Conservation (phyloP, 805 yeast species). For the Maudiozyma bulderi region DNA sequence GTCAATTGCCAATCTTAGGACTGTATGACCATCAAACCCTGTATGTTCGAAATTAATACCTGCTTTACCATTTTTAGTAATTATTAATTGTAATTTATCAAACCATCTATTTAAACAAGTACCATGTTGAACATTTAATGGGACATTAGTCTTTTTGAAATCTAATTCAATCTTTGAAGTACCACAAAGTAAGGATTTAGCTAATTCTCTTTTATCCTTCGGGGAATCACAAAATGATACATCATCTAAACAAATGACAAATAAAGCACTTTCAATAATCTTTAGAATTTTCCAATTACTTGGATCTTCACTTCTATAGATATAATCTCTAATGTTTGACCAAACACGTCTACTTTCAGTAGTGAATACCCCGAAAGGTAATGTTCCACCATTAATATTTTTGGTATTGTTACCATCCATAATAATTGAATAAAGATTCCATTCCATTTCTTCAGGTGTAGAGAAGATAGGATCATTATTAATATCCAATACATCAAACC, state of each 20-base stretch:
- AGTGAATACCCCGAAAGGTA: slow-evolving; percentile 81
- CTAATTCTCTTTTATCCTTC: slow-evolving; percentile 51
- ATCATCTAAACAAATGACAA: slow-evolving; percentile 77
- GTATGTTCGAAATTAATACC: slow-evolving; percentile 92
- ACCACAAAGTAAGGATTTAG: slow-evolving; percentile 85
- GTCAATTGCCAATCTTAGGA: slow-evolving; percentile 76
- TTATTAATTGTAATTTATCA: slow-evolving; percentile 80
- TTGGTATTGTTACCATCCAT: slow-evolving; percentile 45
- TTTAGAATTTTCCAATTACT: slow-evolving; percentile 62
- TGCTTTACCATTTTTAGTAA: slow-evolving; percentile 82
- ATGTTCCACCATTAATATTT: neutral
- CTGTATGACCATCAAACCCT: slow-evolving; percentile 94
- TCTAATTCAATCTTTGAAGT: slow-evolving; percentile 57
- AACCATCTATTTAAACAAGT: slow-evolving; percentile 94
- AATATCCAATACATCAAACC: slow-evolving; percentile 85
- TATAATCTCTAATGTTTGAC: slow-evolving; percentile 60
- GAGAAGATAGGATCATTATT: slow-evolving; percentile 56
- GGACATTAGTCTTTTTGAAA: slow-evolving; percentile 9
- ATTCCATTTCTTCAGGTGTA: slow-evolving; percentile 62
- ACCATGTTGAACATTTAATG: slow-evolving; percentile 74
- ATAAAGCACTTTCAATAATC: slow-evolving; percentile 72
- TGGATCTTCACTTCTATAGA: slow-evolving; percentile 36
- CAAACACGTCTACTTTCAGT: slow-evolving; percentile 83
- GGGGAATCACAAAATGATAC: slow-evolving; percentile 32
- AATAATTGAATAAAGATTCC: slow-evolving; percentile 66